Base-by-base conservation (phyloP, 345 rosid genomes). In the Passiflora organensis region DNA sequence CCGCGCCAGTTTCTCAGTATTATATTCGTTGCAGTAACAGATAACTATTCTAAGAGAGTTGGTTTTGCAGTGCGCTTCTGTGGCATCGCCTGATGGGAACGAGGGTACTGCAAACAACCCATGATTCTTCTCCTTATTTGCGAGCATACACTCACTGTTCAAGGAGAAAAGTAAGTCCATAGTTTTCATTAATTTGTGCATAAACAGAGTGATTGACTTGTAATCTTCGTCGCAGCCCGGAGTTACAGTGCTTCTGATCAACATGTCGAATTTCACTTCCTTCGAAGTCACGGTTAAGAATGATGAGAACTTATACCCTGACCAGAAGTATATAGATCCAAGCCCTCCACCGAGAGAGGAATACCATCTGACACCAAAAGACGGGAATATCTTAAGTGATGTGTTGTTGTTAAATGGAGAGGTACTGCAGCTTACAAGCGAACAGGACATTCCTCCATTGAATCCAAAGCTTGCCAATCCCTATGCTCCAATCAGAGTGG, bases 61-160 rank as follows among this genome's bases (percentile, higher is more conserved):
- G 24, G 3, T 49, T 32, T 21, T 42, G 4, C 46, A 82, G 85
- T 19, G 83, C 82, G 0, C 83, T 80, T 43, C 18, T 85, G 21
- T 82, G 87, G 87, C 75, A 82, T 46, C 83, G 82, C 14, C 38
- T 86, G 52, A 81, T 83, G 89, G 94, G 82, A 1, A 78, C 56
- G 43, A 36, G 51, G 0, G 83, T 81, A n/a, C 70, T 85, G 10
- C 44, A 44, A 0, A 71, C 59, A 0, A 43, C 4, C 34, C 83
- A 77, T 6, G n/a, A 21, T 43, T 67, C 65, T 19, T 67, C 76
- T 49, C 82, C 94, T 8, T 61, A 58, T 22, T 37, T 85, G 42
- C 62, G 78, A 16, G 70, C 62, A 0, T 85, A 85, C 44, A 43
- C 83, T 54, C 94, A 80, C 36, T 85, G 85, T 57, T 70, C 87